Evolutionary conservation across 2,329 filamentous ascomycete genomes (phyloP), one percentile per base, ranked within the genome.

Genomic region (Aspergillus latus): DNA sequence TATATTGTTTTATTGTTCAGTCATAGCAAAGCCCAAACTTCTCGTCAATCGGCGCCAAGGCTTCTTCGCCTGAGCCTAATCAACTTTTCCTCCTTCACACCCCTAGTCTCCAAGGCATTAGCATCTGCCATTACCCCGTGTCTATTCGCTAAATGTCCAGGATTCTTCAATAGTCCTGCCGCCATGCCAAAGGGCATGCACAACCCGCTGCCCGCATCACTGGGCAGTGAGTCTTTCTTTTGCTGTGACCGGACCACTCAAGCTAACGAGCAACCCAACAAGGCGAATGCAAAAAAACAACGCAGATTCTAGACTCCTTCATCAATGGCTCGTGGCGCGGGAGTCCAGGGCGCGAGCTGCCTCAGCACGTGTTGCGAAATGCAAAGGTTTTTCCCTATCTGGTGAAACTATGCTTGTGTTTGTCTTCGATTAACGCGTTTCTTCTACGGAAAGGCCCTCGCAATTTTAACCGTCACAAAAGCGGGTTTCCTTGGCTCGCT

Each of bases 231-330:
- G 74, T 72, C 32, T 16, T 39, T 21, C 8, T 28, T 21, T 11
- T 34, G 10, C 5, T 6, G 4, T 11, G 29, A 9, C n/a, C 26
- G 30, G 9, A 11, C 3, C 40, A 7, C 29, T 1, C 26, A 13
- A 13, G 13, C 46, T 49, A 13, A 49, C 8, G 1, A 39, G 2
- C 16, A 29, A 43, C 40, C 40, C n/a, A 21, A 43, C 59, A 45
- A 96, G 92, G 90, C 79, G 93, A 97, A 79, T 97, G 93, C 78
- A 92, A 89, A 75, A 97, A 97, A 77, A 93, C 92, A 70, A 88
- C 88, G 70, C 94, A 93, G 80, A 97, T 97, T 69, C 84, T 99
- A 64, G 85, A 89, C 45, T 95, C 92, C 2, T 97, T 97, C 74
- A 84, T 97, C 71, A 92, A 97, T 72, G 92, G 93, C 16, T 84